A percentile compares a stretch with the other conserved stretches of the same genome.
Evolutionary conservation across 352 stramenopile genomes (phyloP).

Genomic region (Phytophthora foliorum): DNA sequence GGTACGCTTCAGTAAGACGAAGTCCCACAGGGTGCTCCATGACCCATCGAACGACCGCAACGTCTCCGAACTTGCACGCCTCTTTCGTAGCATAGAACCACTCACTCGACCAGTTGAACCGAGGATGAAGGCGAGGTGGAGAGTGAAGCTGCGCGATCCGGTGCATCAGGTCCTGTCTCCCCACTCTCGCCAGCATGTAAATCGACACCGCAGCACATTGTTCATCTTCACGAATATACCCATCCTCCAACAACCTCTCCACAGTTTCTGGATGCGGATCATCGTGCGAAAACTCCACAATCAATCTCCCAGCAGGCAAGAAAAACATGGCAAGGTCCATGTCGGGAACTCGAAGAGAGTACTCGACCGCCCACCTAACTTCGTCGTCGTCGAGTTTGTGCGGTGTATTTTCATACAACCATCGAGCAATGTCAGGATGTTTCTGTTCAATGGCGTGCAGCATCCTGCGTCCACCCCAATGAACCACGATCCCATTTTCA

Average conservation of each 20-base stretch:
- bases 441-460: conserved; percentile 4
- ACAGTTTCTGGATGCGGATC: conserved; percentile 13
- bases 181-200: conserved; percentile 19
- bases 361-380: conserved; percentile 1
- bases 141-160: conserved; percentile 18
- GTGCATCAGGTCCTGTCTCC: conserved; percentile 15
- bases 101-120: conserved; percentile 13
- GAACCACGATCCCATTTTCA: neutral
- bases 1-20: conserved; percentile 6
- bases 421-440: conserved; percentile 3
- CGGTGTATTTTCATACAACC: conserved; percentile 1
- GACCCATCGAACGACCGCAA: conserved; percentile 9
- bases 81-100: conserved; percentile 17
- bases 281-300: conserved; percentile 22
- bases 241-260: conserved; percentile 5
- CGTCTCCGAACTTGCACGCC: conserved; percentile 17
- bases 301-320: conserved; percentile 12
- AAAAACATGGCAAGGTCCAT: conserved; percentile 15
- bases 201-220: conserved; percentile 7
- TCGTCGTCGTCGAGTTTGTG: conserved; percentile 8
- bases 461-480: conserved; percentile 13
- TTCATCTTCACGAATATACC: conserved; percentile 7
- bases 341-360: conserved; percentile 2
- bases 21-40: conserved; percentile 16
- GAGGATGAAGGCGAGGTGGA: conserved; percentile 1